Conservation (phyloP, 129 eudicot genomes). For the Calendula officinalis region DNA sequence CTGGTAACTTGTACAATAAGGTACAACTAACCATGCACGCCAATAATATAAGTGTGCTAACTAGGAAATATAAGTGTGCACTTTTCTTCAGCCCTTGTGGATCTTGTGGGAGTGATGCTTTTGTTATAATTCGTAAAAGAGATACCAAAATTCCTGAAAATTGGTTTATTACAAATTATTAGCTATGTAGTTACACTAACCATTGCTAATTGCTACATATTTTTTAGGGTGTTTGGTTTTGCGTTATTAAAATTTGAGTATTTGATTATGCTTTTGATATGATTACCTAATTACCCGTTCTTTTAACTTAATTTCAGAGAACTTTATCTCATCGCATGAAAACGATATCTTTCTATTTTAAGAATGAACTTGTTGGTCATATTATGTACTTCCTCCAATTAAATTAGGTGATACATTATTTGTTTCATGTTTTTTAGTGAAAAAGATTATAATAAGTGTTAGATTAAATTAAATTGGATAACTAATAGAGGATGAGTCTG, state of each 20-base stretch:
- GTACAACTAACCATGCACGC: slow-evolving; percentile 60
- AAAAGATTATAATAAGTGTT: no score
- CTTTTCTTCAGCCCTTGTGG: slow-evolving; percentile 77
- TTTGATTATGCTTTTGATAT: no score
- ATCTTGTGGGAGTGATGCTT: slow-evolving; percentile 70
- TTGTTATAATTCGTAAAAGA: slow-evolving; percentile 65
- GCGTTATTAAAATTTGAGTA: neutral
- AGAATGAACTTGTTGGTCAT: no score
- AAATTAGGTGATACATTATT: no score
- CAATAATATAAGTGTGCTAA: slow-evolving; percentile 48
- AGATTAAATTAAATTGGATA: no score
- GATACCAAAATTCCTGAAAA: slow-evolving; percentile 61
- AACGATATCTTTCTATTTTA: neutral
- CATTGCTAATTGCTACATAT: neutral
- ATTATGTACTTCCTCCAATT: no score
- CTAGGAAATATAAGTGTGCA: slow-evolving; percentile 67
- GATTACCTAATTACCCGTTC: neutral
- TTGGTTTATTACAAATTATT: neutral
- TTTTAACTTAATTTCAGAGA: neutral
- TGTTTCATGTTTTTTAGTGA: no score
- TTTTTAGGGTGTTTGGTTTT: no score
- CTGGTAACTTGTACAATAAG: slow-evolving; percentile 54
- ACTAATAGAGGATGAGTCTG: no score
- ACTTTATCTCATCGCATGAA: neutral
- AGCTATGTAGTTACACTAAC: neutral